phyloP scores from a whole-genome alignment of 345 rosid genomes.

The Erysimum cheiranthoides region DNA sequence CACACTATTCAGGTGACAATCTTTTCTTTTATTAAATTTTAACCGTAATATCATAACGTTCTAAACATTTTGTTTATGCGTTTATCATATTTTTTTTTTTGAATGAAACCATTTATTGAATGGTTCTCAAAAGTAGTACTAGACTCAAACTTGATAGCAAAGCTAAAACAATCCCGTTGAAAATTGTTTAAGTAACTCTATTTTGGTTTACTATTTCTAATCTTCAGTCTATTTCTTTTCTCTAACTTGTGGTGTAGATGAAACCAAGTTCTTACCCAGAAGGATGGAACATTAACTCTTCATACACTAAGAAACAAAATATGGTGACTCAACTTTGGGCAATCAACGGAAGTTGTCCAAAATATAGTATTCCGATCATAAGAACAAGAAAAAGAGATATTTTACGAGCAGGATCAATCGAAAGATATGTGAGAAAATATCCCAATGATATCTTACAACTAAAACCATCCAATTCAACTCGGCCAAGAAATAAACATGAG shows the following conservation, averaged over 20 bases:
- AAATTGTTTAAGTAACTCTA: background rate
- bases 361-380: slow-evolving; percentile 23
- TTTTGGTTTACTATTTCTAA: background rate
- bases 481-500: background rate
- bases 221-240: background rate
- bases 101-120: background rate
- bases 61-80: background rate
- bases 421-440: background rate
- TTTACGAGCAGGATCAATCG: background rate
- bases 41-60: background rate
- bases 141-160: background rate
- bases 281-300: background rate
- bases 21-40: background rate
- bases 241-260: slow-evolving; percentile 5
- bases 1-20: slow-evolving; percentile 16
- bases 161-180: background rate
- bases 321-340: slow-evolving; percentile 17
- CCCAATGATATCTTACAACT: background rate
- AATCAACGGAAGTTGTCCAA: slow-evolving; percentile 17
- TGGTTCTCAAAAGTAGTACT: background rate
- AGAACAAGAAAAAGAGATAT: slow-evolving; percentile 27
- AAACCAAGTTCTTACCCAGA: slow-evolving; percentile 30
- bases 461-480: background rate
- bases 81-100: background rate
- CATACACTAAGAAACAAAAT: background rate